Conservation (phyloP, 106 monocot genomes). For the Acorus gramineus region DNA sequence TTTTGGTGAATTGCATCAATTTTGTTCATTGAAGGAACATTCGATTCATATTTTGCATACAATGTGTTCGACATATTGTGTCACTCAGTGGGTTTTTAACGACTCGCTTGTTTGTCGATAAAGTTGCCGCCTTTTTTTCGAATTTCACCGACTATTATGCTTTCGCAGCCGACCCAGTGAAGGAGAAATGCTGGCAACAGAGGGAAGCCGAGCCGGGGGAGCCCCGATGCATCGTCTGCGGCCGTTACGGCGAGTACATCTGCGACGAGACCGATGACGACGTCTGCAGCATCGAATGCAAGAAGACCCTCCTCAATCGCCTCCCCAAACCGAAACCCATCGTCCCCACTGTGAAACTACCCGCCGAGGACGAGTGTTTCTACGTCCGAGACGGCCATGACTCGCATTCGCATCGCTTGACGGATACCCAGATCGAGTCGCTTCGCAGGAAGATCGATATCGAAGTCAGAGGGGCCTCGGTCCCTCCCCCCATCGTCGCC, state of each 20-base stretch:
- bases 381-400: slow-evolving; percentile 45
- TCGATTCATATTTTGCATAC: no score
- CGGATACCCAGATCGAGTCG: slow-evolving; percentile 18
- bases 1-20: no score
- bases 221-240: slow-evolving; percentile 16
- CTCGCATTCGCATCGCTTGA: slow-evolving; percentile 7
- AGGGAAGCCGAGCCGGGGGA: slow-evolving; percentile 22
- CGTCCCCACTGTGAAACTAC: slow-evolving; percentile 18
- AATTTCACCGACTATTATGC: no score
- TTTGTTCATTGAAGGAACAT: no score
- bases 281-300: slow-evolving; percentile 22
- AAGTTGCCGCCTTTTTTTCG: no score
- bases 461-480: slow-evolving; percentile 33
- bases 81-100: no score
- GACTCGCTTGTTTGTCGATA: no score
- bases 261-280: slow-evolving; percentile 21
- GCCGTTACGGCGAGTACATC: slow-evolving; percentile 22
- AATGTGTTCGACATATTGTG: no score
- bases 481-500: slow-evolving; percentile 44
- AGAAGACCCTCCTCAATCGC: slow-evolving; percentile 35
- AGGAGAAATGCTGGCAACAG: slow-evolving; percentile 22
- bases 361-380: slow-evolving; percentile 55
- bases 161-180: slow-evolving; percentile 1
- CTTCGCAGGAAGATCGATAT: slow-evolving; percentile 55
- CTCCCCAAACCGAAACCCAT: slow-evolving; percentile 10